Evolutionary conservation across 371 early-diverging fungal genomes (phyloP).

Genomic region (Capillidium heterosporum): DNA sequence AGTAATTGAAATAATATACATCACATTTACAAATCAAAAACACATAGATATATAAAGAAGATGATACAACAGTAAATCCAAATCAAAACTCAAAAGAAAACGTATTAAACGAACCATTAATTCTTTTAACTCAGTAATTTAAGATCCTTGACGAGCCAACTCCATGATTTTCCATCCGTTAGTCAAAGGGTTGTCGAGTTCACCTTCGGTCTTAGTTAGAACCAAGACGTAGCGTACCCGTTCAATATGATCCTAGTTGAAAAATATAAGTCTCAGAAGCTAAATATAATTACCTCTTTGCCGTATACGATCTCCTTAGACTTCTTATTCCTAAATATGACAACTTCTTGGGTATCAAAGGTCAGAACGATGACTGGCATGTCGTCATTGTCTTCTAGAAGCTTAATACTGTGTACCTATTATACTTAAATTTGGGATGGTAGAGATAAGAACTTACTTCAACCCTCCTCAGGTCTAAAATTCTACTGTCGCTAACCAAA

Average conservation of each 20-base stretch:
- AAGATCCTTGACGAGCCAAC: slow-evolving; percentile 59
- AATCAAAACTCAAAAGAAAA: too few species aligned
- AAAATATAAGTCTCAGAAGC: background rate
- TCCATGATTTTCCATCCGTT: slow-evolving; percentile 84
- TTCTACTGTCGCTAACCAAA: slow-evolving; percentile 75
- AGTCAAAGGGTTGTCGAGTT: slow-evolving; percentile 69
- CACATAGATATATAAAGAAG: too few species aligned
- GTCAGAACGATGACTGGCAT: slow-evolving; percentile 74
- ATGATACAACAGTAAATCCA: too few species aligned
- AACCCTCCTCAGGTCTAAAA: slow-evolving; percentile 81
- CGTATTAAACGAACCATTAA: too few species aligned
- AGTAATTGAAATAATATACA: too few species aligned
- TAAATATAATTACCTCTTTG: slow-evolving; percentile 29
- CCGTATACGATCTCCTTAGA: slow-evolving; percentile 73
- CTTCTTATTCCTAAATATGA: slow-evolving; percentile 73
- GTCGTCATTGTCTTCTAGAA: slow-evolving; percentile 65
- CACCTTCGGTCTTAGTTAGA: slow-evolving; percentile 73
- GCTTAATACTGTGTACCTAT: slow-evolving; percentile 34
- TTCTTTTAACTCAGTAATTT: too few species aligned
- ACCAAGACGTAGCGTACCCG: slow-evolving; percentile 71
- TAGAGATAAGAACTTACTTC: slow-evolving; percentile 31
- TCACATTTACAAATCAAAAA: too few species aligned
- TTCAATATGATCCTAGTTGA: slow-evolving; percentile 56
- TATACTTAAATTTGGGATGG: background rate
- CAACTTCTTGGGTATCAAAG: slow-evolving; percentile 86